Percentiles rank a stretch among this genome's conserved stretches.
These are phyloP conservation scores for Ilex paraguariensis DNA, from an alignment of 305 asterid species.

Conservation along the genomic window DNA sequence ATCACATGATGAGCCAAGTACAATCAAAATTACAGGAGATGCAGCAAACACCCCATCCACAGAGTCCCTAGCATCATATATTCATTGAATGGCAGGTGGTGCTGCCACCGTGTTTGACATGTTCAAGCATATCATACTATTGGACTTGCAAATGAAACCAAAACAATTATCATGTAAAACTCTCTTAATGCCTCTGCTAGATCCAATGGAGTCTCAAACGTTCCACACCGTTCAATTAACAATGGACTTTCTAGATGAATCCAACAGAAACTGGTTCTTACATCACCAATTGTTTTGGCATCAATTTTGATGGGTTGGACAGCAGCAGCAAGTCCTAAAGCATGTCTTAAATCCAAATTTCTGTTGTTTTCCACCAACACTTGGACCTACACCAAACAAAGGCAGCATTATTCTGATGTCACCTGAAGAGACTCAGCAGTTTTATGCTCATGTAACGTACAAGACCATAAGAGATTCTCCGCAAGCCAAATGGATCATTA, in stretches of 20 bases:
- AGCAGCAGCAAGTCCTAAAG: slow-evolving; percentile 87
- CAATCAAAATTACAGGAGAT: too few species aligned
- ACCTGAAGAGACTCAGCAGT: slow-evolving; percentile 13
- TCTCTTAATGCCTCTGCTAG: too few species aligned
- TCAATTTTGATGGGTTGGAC: slow-evolving; percentile 80
- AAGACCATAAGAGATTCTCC: slow-evolving; percentile 91
- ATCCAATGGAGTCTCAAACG: too few species aligned
- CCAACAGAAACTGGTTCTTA: slow-evolving; percentile 23
- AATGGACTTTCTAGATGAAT: slow-evolving; percentile 4
- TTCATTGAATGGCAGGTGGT: too few species aligned
- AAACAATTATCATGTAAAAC: too few species aligned
- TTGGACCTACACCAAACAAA: slow-evolving; percentile 63
- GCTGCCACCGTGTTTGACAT: too few species aligned
- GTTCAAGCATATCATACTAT: too few species aligned
- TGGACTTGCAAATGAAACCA: too few species aligned
- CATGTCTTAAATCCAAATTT: slow-evolving; percentile 69
- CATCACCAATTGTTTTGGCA: slow-evolving; percentile 54
- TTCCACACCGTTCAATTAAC: too few species aligned
- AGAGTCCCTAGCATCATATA: too few species aligned
- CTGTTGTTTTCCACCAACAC: slow-evolving; percentile 64
- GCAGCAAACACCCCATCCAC: too few species aligned
- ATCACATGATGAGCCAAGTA: too few species aligned
- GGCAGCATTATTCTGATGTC: slow-evolving; percentile 13
- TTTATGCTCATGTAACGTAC: slow-evolving; percentile 40
- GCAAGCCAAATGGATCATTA: slow-evolving; percentile 88